Evolutionary conservation across 495 filamentous ascomycete species (phyloP).

Genomic region (Penicillium riverlandense): DNA sequence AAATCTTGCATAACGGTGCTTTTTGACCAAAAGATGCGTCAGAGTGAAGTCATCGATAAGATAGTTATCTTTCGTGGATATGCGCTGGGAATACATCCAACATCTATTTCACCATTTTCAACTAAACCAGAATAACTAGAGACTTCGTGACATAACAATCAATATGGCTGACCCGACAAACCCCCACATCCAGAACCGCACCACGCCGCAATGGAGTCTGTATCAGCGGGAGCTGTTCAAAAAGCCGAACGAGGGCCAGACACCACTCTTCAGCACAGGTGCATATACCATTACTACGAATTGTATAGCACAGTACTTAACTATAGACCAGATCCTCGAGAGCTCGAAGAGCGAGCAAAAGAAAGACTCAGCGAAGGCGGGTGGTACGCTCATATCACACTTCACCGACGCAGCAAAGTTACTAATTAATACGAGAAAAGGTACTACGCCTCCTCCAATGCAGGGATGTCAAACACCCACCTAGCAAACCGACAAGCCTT

Average conservation of each 20-base stretch:
- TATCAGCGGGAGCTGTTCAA: slow-evolving; percentile 59
- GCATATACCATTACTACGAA: background rate
- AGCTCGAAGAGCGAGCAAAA: slow-evolving; percentile 52
- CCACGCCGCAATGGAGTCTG: slow-evolving; percentile 52
- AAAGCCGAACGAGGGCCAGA: slow-evolving; percentile 48
- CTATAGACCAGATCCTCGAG: slow-evolving; percentile 37
- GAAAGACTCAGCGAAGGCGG: slow-evolving; percentile 41
- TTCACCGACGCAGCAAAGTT: background rate
- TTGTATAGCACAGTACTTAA: background rate
- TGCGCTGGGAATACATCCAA: no score
- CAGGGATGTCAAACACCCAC: slow-evolving; percentile 58
- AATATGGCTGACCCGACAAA: slow-evolving; percentile 50
- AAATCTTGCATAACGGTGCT: background rate
- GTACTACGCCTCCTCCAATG: slow-evolving; percentile 61
- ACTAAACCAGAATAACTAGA: background rate
- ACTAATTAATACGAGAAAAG: slow-evolving; percentile 6
- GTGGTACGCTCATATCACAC: slow-evolving; percentile 10
- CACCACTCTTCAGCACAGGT: slow-evolving; percentile 51
- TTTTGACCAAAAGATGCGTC: slow-evolving; percentile 16
- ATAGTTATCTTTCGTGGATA: no score
- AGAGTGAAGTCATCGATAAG: slow-evolving; percentile 26
- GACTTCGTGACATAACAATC: background rate
- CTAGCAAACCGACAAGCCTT: slow-evolving; percentile 62
- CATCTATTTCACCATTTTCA: no score
- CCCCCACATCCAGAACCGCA: slow-evolving; percentile 47